Percentiles rank a stretch among this genome's conserved stretches.
phyloP scores from a whole-genome alignment of 2,329 filamentous ascomycete genomes.

The Aspergillus unguis region DNA sequence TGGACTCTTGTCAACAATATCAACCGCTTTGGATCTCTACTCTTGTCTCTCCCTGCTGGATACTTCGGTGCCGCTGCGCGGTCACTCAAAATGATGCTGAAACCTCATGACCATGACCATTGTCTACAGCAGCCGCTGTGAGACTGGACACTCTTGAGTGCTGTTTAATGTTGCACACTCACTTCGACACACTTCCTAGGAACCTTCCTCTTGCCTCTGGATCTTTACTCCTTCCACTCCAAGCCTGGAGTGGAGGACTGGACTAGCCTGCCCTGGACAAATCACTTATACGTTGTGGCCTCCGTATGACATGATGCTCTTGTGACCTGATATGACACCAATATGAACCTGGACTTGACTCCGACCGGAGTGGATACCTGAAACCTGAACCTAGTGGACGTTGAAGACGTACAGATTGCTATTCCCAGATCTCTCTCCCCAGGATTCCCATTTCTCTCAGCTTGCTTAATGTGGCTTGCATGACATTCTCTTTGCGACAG shows the following conservation, averaged over 20 bases:
- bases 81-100: conserved; percentile 23
- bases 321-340: neutral
- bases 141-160: conserved; percentile 36
- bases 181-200: conserved; percentile 15
- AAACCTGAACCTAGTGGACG: neutral
- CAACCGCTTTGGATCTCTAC: neutral
- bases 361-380: conserved; percentile 10
- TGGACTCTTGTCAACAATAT: neutral
- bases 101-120: neutral
- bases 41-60: conserved; percentile 10
- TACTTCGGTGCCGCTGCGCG: conserved; percentile 19
- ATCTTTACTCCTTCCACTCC: conserved; percentile 12
- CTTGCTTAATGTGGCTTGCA: neutral
- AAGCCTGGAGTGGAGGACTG: conserved; percentile 29
- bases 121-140: conserved; percentile 33
- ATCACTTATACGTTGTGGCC: neutral
- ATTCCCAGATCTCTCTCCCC: conserved; percentile 6
- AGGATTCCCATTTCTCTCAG: conserved; percentile 10
- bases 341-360: conserved; percentile 7
- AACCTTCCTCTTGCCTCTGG: conserved; percentile 16
- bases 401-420: conserved; percentile 6
- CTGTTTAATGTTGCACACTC: conserved; percentile 40
- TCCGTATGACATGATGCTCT: neutral
- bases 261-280: conserved; percentile 11
- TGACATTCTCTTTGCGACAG: neutral